phyloP scores from a whole-genome alignment of 192 early-diverging fungal genomes.

The Polychytrium aggregatum region DNA sequence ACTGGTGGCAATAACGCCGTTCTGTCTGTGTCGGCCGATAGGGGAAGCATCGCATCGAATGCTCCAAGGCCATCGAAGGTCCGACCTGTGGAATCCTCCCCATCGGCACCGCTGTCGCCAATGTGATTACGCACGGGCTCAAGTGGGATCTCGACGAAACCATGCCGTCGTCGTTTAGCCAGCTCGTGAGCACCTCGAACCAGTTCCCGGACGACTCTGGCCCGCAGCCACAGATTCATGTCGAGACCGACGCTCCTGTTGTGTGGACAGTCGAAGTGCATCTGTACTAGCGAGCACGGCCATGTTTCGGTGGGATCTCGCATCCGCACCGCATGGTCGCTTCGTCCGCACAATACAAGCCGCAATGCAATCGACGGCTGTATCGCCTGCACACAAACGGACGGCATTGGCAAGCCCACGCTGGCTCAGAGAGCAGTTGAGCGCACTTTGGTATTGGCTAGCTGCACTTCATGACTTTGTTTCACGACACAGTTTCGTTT shows the following conservation, averaged over 20 bases:
- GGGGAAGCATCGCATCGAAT: conserved; percentile 58
- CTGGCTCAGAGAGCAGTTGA: no score
- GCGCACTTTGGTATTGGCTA: no score
- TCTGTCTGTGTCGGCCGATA: conserved; percentile 12
- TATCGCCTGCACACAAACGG: no score
- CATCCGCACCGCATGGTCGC: no score
- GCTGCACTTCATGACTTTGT: no score
- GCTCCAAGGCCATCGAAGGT: conserved; percentile 53
- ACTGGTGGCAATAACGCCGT: not conserved
- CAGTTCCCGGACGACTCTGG: conserved; percentile 30
- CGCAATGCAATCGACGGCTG: no score
- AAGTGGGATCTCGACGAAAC: conserved; percentile 63
- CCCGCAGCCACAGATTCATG: conserved; percentile 30
- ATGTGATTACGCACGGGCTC: conserved; percentile 61
- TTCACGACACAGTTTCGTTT: no score
- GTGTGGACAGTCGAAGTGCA: conserved; percentile 72
- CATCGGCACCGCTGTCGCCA: conserved; percentile 49
- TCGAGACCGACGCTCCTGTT: conserved; percentile 61
- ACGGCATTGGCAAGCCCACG: no score
- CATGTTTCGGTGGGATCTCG: no score
- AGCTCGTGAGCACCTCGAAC: conserved; percentile 79
- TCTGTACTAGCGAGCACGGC: no score
- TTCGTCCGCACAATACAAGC: no score
- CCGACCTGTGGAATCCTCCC: conserved; percentile 86
- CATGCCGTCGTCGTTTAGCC: conserved; percentile 52